A percentile compares a stretch with the other conserved stretches of the same genome.
phyloP scores from a whole-genome alignment of 805 yeast species.

The Dipodascus geniculatus region DNA sequence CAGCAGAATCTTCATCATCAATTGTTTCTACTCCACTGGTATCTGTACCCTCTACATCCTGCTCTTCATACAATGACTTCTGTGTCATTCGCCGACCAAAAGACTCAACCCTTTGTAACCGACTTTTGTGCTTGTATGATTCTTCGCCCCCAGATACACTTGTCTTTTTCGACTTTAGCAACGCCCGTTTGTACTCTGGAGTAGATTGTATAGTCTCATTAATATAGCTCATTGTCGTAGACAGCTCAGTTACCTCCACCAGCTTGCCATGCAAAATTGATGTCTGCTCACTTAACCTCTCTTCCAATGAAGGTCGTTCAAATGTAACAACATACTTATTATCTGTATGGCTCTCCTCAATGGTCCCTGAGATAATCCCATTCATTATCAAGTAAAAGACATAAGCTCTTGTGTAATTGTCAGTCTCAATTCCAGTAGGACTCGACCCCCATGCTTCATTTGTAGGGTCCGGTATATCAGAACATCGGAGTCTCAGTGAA shows the following conservation, averaged over 20 bases:
- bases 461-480: background rate
- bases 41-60: background rate
- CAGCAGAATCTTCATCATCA: background rate
- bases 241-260: background rate
- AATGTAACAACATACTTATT: background rate
- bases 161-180: background rate
- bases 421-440: background rate
- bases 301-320: background rate
- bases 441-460: background rate
- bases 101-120: background rate
- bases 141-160: too few species aligned
- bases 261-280: background rate
- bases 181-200: background rate
- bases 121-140: too few species aligned
- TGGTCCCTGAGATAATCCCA: background rate
- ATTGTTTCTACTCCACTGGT: background rate
- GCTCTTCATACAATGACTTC: background rate
- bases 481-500: background rate
- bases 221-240: background rate
- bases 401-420: background rate
- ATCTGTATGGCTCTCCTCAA: background rate
- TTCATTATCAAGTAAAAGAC: background rate
- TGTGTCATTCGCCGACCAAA: background rate
- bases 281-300: background rate
- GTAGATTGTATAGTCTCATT: background rate